phyloP scores from a whole-genome alignment of 306 rosid genomes.

The Prunus persica region Prunus_persica_NCBIv2 NC_034010.1:6897501-6898000 shows the following conservation, averaged over 20 bases:
- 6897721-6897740: neutral
- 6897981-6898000: too few relatives aligned
- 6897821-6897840: too few relatives aligned
- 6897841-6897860: neutral
- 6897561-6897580: too few relatives aligned
- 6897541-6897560: too few relatives aligned
- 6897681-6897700: too few relatives aligned
- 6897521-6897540: too few relatives aligned
- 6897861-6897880: neutral
- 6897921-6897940: conserved; percentile 72
- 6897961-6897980: conserved; percentile 42
- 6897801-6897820: neutral
- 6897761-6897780: neutral
- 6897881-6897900: neutral
- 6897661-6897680: too few relatives aligned
- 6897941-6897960: conserved; percentile 74
- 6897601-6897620: too few relatives aligned
- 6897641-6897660: too few relatives aligned
- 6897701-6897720: neutral
- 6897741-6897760: neutral
- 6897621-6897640: too few relatives aligned
- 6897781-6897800: neutral
- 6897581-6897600: too few relatives aligned
- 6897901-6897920: conserved; percentile 67
- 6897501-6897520: too few relatives aligned